Base-by-base conservation (phyloP, 2,329 filamentous ascomycete species). In the Cladosporium halotolerans region DNA sequence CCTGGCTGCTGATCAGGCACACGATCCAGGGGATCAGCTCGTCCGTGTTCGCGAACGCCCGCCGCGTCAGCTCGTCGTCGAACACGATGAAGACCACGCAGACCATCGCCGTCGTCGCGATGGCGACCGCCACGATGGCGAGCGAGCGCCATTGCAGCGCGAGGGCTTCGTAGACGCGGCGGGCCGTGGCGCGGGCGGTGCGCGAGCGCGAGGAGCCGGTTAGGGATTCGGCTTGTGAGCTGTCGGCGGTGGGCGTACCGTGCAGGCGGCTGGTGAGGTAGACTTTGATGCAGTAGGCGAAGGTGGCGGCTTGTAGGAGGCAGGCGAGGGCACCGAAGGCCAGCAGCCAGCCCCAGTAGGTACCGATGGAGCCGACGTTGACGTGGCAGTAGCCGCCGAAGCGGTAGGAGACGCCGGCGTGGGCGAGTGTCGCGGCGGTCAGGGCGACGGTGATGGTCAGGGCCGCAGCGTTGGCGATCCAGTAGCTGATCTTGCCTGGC, bases 341-440 rank as follows among this genome's bases (percentile, higher is more conserved):
- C 16, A 72, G 60, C 13, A 70, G 57, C 69, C 69, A 72, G 28
- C 63, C 60, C 70, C 70, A 72, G 57, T 71, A 71, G 0, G 67
- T 69, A 1, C 62, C 58, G 14, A 71, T 64, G 13, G 62, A 60
- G 8, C 70, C 70, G 42, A 68, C 66, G 73, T 96, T 96, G 75
- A 96, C 89, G 69, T 96, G 90, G 70, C 91, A 97, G 36, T 89
- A 88, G 43, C 81, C 79, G 50, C 92, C 92, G 64, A 96, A 96
- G n/a, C 70, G 65, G 52, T 68, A 72, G 9, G 64, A 68, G n/a
- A 72, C 70, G 11, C 70, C 70, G 0, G 64, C 64, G 8, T 62
- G 58, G 1, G 63, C 55, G 1, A 72, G 54, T 45, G 86, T 87
- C 1, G 66, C 58, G 4, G 64, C 62, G 3, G 63, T 63, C 2